Evolutionary conservation across 768 basidiomycete genomes (phyloP).

Genomic region (Boletus sp.): DNA sequence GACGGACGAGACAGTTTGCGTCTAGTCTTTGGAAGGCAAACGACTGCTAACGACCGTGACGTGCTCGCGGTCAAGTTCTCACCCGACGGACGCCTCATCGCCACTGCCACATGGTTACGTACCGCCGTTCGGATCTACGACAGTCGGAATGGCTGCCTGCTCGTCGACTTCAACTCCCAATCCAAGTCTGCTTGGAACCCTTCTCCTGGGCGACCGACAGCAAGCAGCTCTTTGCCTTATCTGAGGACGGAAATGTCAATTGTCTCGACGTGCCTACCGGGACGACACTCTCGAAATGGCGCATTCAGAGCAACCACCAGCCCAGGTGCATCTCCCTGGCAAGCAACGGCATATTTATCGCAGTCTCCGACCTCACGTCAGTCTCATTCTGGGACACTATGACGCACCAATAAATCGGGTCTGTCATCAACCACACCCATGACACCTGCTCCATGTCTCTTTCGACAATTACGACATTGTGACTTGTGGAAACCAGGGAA

Average conservation of each 20-base stretch:
- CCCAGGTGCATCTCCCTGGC: constrained; percentile 4
- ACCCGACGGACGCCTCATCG: constrained; percentile 5
- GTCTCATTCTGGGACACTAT: constrained; percentile 12
- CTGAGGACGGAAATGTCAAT: not conserved
- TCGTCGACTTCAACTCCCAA: not conserved
- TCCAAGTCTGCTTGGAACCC: constrained; percentile 5
- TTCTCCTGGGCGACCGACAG: constrained; percentile 10
- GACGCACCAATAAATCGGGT: constrained; percentile 6
- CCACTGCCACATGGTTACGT: constrained; percentile 8
- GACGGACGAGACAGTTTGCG: not conserved
- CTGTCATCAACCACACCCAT: constrained; percentile 3
- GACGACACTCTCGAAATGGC: not conserved
- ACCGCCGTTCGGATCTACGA: constrained; percentile 9
- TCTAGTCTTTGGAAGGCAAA: not conserved
- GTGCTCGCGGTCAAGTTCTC: constrained; percentile 8
- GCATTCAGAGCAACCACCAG: not conserved
- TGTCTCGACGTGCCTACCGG: not conserved
- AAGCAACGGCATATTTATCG: constrained; percentile 1
- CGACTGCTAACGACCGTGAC: no score
- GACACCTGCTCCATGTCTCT: not conserved
- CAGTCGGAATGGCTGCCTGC: not conserved
- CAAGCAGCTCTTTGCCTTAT: constrained; percentile 8
- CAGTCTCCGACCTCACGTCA: constrained; percentile 2
- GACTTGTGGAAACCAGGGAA: constrained; percentile 1
- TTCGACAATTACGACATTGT: constrained; percentile 2